A percentile compares a stretch with the other conserved stretches of the same genome.
These are phyloP conservation scores for Venturia effusa DNA, from an alignment of 2,329 filamentous ascomycete species.

Conservation along the genomic window DNA sequence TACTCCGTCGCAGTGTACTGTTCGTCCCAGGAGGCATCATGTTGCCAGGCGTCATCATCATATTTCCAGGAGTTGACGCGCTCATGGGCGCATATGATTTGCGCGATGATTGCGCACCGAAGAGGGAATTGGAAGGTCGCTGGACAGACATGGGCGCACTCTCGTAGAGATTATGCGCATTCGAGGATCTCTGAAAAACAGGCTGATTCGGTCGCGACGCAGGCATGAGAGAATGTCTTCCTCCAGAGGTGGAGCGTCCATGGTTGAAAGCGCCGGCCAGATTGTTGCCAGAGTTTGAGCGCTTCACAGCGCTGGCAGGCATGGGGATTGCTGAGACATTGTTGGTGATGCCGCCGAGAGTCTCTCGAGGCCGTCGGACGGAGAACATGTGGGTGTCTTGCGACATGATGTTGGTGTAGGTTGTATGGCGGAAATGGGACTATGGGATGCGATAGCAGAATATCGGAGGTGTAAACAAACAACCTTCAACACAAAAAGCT, in stretches of 20 bases:
- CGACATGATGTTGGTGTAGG: background rate
- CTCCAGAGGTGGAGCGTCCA: slow-evolving; percentile 71
- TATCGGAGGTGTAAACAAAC: background rate
- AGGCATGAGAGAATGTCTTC: slow-evolving; percentile 69
- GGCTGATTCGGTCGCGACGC: slow-evolving; percentile 68
- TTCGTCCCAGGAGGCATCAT: slow-evolving; percentile 33
- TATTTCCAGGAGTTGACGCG: slow-evolving; percentile 26
- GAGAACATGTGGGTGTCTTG: slow-evolving; percentile 33
- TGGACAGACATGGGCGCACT: slow-evolving; percentile 74
- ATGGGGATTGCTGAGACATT: slow-evolving; percentile 68
- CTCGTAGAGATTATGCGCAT: slow-evolving; percentile 69
- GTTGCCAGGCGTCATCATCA: slow-evolving; percentile 27
- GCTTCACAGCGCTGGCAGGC: slow-evolving; percentile 87
- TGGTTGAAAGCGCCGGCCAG: slow-evolving; percentile 53
- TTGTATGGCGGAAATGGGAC: background rate
- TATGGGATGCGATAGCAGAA: background rate
- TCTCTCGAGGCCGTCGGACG: slow-evolving; percentile 85
- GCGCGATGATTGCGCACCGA: slow-evolving; percentile 40
- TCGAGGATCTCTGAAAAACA: slow-evolving; percentile 74
- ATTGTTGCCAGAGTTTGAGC: slow-evolving; percentile 67
- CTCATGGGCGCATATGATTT: slow-evolving; percentile 59
- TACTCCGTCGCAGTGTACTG: slow-evolving; percentile 63
- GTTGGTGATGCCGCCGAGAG: slow-evolving; percentile 73
- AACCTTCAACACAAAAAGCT: background rate
- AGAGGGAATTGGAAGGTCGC: slow-evolving; percentile 63